Evolutionary conservation across 768 basidiomycete genomes (phyloP).

Genomic region (Tephrocybe sp.): DNA sequence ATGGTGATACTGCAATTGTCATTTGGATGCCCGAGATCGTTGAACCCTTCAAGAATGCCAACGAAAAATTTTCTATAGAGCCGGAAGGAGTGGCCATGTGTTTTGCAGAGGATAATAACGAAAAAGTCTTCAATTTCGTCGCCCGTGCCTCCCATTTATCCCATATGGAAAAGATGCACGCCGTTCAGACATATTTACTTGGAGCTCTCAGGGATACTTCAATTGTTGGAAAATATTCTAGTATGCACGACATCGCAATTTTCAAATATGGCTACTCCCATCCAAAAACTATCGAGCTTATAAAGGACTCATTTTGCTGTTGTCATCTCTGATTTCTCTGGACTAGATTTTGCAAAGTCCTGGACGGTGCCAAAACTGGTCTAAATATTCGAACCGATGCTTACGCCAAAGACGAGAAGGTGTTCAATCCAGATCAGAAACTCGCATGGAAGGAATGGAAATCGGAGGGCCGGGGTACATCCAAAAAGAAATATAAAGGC

Average conservation of each 20-base stretch:
- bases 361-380: slow-evolving; percentile 65
- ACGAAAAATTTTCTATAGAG: slow-evolving; percentile 43
- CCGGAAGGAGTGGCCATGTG: slow-evolving; percentile 38
- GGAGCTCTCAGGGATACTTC: slow-evolving; percentile 42
- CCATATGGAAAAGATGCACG: slow-evolving; percentile 24
- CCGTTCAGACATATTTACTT: slow-evolving; percentile 49
- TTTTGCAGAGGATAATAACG: slow-evolving; percentile 39
- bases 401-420: slow-evolving; percentile 26
- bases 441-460: slow-evolving; percentile 19
- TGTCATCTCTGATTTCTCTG: background rate
- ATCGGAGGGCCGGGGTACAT: slow-evolving; percentile 14
- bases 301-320: slow-evolving; percentile 25
- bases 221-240: slow-evolving; percentile 53
- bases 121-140: slow-evolving; percentile 43
- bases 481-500: background rate
- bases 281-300: slow-evolving; percentile 46
- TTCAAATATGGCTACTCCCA: slow-evolving; percentile 53
- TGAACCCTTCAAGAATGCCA: slow-evolving; percentile 48
- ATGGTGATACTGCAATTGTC: slow-evolving; percentile 59
- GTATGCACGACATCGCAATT: slow-evolving; percentile 52
- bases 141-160: slow-evolving; percentile 20
- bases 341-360: slow-evolving; percentile 43
- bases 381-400: slow-evolving; percentile 34
- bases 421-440: slow-evolving; percentile 8
- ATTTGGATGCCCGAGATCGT: slow-evolving; percentile 63